A percentile compares a stretch with the other conserved stretches of the same genome.
Conservation (phyloP, 495 filamentous ascomycete species). For the Cercophora sp. region DNA sequence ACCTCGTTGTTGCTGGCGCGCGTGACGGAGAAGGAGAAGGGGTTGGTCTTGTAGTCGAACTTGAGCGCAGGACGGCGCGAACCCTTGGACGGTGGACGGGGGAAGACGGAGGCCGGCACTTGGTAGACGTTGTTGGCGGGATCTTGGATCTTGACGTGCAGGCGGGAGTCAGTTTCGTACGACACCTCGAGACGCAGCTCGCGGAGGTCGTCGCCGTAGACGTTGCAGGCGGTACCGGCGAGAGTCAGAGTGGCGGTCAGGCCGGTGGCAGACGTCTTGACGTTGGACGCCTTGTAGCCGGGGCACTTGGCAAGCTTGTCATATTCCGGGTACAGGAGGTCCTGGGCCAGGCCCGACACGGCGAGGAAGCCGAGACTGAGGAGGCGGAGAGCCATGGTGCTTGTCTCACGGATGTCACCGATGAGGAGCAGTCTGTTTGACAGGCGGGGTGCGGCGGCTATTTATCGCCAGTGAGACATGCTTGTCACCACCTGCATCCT, state of each 20-base stretch:
- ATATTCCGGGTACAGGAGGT: constrained; percentile 1
- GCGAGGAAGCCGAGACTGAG: background rate
- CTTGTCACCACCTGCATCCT: no score
- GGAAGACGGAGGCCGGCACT: constrained; percentile 66
- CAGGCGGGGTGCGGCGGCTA: background rate
- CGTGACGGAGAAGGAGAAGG: constrained; percentile 74
- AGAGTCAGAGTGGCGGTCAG: constrained; percentile 64
- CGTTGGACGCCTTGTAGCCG: constrained; percentile 67
- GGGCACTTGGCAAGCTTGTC: constrained; percentile 45
- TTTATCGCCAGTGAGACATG: background rate
- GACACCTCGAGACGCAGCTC: constrained; percentile 66
- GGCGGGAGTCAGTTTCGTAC: constrained; percentile 70
- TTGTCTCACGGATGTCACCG: background rate
- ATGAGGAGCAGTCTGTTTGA: background rate
- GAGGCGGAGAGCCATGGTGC: background rate
- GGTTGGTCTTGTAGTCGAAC: constrained; percentile 60
- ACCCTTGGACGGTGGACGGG: constrained; percentile 47
- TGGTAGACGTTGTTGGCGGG: constrained; percentile 68
- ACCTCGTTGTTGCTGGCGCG: constrained; percentile 59
- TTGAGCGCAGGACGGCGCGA: constrained; percentile 40
- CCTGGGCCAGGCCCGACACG: background rate
- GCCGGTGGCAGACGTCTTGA: constrained; percentile 44
- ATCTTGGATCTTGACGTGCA: constrained; percentile 81
- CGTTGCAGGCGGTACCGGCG: constrained; percentile 58
- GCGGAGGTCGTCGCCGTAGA: constrained; percentile 63